Evolutionary conservation across 768 basidiomycete genomes (phyloP), one percentile per base, ranked within the genome.

Genomic region (Lentinula lateritia): DNA sequence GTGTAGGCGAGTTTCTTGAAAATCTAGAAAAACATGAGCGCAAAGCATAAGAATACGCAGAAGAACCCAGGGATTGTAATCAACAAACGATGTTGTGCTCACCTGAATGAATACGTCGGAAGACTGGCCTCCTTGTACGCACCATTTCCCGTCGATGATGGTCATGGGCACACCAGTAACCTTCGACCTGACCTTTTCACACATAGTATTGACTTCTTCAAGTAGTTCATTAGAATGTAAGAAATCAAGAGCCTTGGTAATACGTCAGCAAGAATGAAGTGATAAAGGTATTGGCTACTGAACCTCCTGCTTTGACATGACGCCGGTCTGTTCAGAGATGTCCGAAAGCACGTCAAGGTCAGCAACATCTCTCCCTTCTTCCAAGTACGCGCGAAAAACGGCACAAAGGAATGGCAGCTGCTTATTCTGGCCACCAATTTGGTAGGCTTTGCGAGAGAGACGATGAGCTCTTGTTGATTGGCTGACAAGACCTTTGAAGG

Each of bases 141-240:
- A 89, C 86, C 88, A 93, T 68, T 86, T 87, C 12, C 84, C 82
- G 69, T 92, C 85, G 65, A 93, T 87, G 67, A 93, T 83, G 32
- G 85, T 87, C 76, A 91, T 84, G 7, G 92, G 92, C 3, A 93
- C 89, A 42, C 91, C 90, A 5, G 83, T 85, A 55, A 93, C 83
- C 60, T 85, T 81, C 45, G 76, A 73, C 58, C 85, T 81, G 43
- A 88, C 88, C 52, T 83, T 80, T 8, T 79, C 76, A 66, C 85
- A 86, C 73, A 87, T 83, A 9, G 76, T 74, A 63, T 85, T 75
- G 1, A 93, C 85, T 64, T 90, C 88, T 57, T 80, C 76, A 66
- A 81, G 77, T 61, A 87, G 75, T 66, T 89, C 88, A 67, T 87
- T 79, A 3, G 87, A 84, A 43, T 83, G 63, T 36, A 93, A 74